A percentile compares a stretch with the other conserved stretches of the same genome.
Evolutionary conservation across 495 filamentous ascomycete genomes (phyloP).

Genomic region (Penicillium odoratum): DNA sequence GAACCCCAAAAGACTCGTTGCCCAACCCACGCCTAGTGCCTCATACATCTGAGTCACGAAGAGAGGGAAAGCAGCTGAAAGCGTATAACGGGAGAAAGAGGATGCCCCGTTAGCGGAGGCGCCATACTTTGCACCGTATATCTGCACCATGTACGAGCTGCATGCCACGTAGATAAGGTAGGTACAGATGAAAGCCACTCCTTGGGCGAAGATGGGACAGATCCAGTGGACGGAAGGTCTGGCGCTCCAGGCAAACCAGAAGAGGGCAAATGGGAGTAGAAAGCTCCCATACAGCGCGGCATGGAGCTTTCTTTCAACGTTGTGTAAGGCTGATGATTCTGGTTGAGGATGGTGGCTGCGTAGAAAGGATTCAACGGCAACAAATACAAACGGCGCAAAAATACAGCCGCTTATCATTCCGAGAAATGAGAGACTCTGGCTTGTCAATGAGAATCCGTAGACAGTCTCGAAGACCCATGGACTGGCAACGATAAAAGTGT

Average conservation of each 20-base stretch:
- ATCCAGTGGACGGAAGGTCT: constrained; percentile 50
- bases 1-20: constrained; percentile 47
- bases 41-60: constrained; percentile 52
- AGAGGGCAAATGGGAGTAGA: constrained; percentile 46
- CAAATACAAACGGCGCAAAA: constrained; percentile 19
- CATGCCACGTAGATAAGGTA: constrained; percentile 20
- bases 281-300: constrained; percentile 47
- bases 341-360: constrained; percentile 5
- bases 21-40: constrained; percentile 57
- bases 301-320: constrained; percentile 42
- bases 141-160: constrained; percentile 55
- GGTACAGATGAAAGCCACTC: constrained; percentile 13
- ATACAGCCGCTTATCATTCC: constrained; percentile 12
- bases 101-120: constrained; percentile 64
- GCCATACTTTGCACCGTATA: constrained; percentile 55
- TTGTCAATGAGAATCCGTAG: constrained; percentile 30
- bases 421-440: constrained; percentile 24
- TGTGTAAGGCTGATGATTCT: not conserved
- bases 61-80: constrained; percentile 66
- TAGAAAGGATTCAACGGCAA: constrained; percentile 19
- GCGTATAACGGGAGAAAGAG: constrained; percentile 57
- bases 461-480: constrained; percentile 36
- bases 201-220: constrained; percentile 39
- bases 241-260: constrained; percentile 53
- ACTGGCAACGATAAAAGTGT: constrained; percentile 37